phyloP scores from a whole-genome alignment of 2,329 filamentous ascomycete species.

The Talaromyces sp. region DNA sequence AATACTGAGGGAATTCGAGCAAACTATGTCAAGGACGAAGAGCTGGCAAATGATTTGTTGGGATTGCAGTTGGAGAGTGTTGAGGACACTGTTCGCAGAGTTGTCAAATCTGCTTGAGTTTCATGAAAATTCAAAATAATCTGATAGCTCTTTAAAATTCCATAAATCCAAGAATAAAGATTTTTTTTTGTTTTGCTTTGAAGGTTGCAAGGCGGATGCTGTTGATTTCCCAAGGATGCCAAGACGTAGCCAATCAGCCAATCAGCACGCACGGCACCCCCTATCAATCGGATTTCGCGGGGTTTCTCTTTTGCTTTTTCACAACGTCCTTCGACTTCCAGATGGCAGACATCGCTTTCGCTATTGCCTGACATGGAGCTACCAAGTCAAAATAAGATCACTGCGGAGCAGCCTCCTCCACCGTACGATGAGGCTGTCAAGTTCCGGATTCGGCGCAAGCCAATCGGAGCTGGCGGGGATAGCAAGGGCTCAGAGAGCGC shows the following conservation, averaged over 20 bases:
- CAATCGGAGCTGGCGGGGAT: not conserved
- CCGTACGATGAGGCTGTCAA: constrained; percentile 4
- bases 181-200: not conserved
- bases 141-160: not conserved
- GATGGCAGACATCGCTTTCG: not conserved
- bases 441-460: constrained; percentile 11
- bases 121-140: not conserved
- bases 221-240: not conserved
- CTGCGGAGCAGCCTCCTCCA: not conserved
- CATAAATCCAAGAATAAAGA: not conserved
- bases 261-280: not conserved
- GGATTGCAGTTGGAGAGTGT: constrained; percentile 17
- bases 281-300: not conserved
- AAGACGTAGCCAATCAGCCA: not conserved
- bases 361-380: not conserved
- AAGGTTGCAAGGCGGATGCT: not conserved
- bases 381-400: not conserved
- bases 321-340: not conserved
- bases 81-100: constrained; percentile 14
- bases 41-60: constrained; percentile 18
- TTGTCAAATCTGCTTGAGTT: not conserved
- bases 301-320: not conserved
- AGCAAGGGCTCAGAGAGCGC: not conserved
- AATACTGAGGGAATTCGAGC: constrained; percentile 15
- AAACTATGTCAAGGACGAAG: constrained; percentile 19